Conservation (phyloP, 2,329 filamentous ascomycete genomes). For the Trichoderma endophyticum region DNA sequence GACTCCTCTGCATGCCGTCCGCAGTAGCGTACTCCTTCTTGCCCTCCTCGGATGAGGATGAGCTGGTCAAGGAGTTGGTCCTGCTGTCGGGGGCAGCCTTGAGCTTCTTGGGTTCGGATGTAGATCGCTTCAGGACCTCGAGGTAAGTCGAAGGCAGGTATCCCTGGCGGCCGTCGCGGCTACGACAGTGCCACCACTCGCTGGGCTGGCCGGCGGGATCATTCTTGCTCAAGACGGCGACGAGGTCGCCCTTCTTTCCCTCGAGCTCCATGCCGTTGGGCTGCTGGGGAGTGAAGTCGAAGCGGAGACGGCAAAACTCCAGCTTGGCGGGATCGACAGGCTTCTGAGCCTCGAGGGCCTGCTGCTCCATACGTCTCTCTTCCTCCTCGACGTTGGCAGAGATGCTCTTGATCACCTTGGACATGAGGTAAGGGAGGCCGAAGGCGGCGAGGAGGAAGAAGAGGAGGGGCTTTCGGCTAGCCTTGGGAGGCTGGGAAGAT, state of each 20-base stretch:
- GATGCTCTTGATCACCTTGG: slow-evolving; percentile 85
- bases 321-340: slow-evolving; percentile 83
- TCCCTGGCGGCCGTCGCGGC: slow-evolving; percentile 83
- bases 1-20: slow-evolving; percentile 56
- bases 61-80: slow-evolving; percentile 50
- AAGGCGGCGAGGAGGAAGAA: slow-evolving; percentile 95
- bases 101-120: slow-evolving; percentile 50
- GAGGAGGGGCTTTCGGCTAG: slow-evolving; percentile 91
- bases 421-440: slow-evolving; percentile 93
- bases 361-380: slow-evolving; percentile 54
- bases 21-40: slow-evolving; percentile 53
- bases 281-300: slow-evolving; percentile 82
- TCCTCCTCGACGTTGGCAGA: slow-evolving; percentile 84
- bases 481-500: slow-evolving; percentile 62
- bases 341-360: slow-evolving; percentile 49
- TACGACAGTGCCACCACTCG: slow-evolving; percentile 96
- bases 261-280: slow-evolving; percentile 75
- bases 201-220: slow-evolving; percentile 89
- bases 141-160: slow-evolving; percentile 91
- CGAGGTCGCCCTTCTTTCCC: slow-evolving; percentile 91
- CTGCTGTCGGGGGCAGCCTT: slow-evolving; percentile 49
- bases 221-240: slow-evolving; percentile 87
- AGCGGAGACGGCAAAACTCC: slow-evolving; percentile 92
- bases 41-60: slow-evolving; percentile 37
- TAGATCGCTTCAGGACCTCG: slow-evolving; percentile 63